A percentile compares a stretch with the other conserved stretches of the same genome.
phyloP scores from a whole-genome alignment of 23 red algal species.

The Gracilaria domingensis region DNA sequence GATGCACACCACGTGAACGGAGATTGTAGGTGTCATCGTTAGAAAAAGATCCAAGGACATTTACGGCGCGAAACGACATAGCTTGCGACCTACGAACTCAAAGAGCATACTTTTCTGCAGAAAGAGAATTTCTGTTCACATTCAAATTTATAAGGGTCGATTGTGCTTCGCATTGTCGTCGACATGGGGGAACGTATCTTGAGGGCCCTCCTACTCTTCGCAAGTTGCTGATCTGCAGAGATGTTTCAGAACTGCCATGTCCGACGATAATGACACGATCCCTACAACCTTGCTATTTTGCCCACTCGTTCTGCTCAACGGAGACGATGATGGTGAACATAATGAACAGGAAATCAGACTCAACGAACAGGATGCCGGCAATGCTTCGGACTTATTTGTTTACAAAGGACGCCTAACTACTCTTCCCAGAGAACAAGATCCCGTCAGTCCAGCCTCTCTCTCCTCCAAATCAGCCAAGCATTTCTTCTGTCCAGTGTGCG shows the following conservation, averaged over 20 bases:
- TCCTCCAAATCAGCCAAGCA: slow-evolving; percentile 40
- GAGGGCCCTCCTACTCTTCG: too few relatives aligned
- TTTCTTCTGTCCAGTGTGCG: slow-evolving; percentile 55
- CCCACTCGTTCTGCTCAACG: background rate
- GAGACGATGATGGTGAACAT: background rate
- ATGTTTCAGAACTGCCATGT: background rate
- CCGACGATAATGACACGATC: background rate
- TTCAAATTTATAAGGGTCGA: too few relatives aligned
- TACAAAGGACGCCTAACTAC: slow-evolving; percentile 27
- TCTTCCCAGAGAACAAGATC: background rate
- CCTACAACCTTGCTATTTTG: background rate
- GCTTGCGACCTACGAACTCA: too few relatives aligned
- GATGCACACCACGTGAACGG: too few relatives aligned
- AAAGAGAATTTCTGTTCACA: too few relatives aligned
- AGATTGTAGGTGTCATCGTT: too few relatives aligned
- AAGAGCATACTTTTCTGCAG: too few relatives aligned
- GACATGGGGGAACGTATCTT: too few relatives aligned
- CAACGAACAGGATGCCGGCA: slow-evolving; percentile 19
- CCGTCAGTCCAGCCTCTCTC: slow-evolving; percentile 1
- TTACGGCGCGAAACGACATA: too few relatives aligned
- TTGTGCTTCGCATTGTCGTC: too few relatives aligned
- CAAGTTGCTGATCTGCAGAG: too few relatives aligned
- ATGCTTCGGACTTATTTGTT: slow-evolving; percentile 5
- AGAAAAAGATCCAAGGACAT: too few relatives aligned
- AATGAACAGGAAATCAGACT: background rate